These are phyloP conservation scores for Fraxinus xanthoxyloides DNA, from an alignment of 305 asterid genomes.

Conservation along the genomic window DNA sequence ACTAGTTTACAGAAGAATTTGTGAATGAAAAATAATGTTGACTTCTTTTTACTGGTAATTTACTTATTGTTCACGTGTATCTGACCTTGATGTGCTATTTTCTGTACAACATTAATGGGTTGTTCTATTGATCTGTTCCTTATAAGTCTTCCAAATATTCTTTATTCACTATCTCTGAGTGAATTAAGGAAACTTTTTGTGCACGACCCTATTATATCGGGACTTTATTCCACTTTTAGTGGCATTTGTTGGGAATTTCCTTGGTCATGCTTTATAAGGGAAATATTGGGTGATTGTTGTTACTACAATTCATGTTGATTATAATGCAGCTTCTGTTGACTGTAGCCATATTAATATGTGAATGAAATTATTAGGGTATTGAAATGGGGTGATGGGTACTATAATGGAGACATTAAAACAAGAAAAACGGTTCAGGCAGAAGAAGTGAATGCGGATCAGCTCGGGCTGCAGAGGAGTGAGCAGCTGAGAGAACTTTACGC, in stretches of 20 bases:
- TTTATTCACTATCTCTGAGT: not conserved
- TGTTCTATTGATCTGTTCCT: conserved; percentile 20
- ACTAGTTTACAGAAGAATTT: conserved; percentile 1
- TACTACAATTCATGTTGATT: not conserved
- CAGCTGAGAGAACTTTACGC: conserved; percentile 69
- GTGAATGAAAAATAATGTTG: conserved; percentile 9
- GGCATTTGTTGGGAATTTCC: conserved; percentile 8
- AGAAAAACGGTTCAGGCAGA: conserved; percentile 71
- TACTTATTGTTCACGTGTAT: conserved; percentile 16
- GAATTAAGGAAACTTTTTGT: conserved; percentile 18
- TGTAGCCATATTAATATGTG: not conserved
- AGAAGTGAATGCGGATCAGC: conserved; percentile 51
- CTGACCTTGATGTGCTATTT: conserved; percentile 32
- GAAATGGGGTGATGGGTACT: conserved; percentile 86
- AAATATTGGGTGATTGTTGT: not conserved
- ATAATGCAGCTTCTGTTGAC: not conserved
- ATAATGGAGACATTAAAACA: conserved; percentile 85
- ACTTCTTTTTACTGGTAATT: not conserved
- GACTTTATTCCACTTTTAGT: not conserved
- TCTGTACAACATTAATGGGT: conserved; percentile 11
- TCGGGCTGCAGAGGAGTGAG: conserved; percentile 75
- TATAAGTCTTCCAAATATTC: conserved; percentile 12
- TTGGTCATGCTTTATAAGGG: not conserved
- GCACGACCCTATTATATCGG: not conserved
- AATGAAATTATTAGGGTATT: conserved; percentile 41